Evolutionary conservation across 2,329 filamentous ascomycete genomes (phyloP), one percentile per base, ranked within the genome.

Genomic region (Xylariaceae sp.): DNA sequence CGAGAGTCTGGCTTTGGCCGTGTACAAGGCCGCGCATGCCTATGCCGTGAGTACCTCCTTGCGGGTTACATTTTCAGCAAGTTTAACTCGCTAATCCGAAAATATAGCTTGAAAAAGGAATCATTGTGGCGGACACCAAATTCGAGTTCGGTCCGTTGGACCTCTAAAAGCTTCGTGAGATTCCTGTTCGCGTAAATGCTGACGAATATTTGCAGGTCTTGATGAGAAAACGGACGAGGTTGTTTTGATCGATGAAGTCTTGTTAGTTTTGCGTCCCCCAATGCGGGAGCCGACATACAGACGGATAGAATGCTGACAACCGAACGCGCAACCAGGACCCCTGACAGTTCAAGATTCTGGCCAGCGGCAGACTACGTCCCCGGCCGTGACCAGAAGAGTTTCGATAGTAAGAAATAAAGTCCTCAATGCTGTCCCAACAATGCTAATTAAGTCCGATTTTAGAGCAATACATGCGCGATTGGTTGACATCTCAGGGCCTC

Each of bases 211-310:
- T 41, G 13, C 18, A 59, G 57, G 57, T 1, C 74, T 88, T 16
- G 84, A 87, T 61, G 77, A 81, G 58, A 78, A 73, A 53, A 84
- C 81, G 1, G 78, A 83, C 56, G 81, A 88, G 64, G 79, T 94
- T 7, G 81, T 91, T 34, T 76, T 92, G 48, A 83, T 91, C 4
- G 90, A 95, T 67, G 90, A 95, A 74, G 89, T 95, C 19, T 74
- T 95, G 57, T 59, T 3, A 59, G 57, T 59, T 30, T 19, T 39
- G 7, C 18, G 15, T 16, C 16, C 34, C 8, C n/a, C 13, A 26
- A 37, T 16, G 1, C 30, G 4, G n/a, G 8, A 13, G 21, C 6
- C n/a, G 16, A 26, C 13, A 13, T 1, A 36, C 29, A 6, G 42
- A 49, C 2, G 29, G 42, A 30, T 9, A 2, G 10, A 19, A 47